phyloP scores from a whole-genome alignment of 305 asterid species.

The Fraxinus sp. region DNA sequence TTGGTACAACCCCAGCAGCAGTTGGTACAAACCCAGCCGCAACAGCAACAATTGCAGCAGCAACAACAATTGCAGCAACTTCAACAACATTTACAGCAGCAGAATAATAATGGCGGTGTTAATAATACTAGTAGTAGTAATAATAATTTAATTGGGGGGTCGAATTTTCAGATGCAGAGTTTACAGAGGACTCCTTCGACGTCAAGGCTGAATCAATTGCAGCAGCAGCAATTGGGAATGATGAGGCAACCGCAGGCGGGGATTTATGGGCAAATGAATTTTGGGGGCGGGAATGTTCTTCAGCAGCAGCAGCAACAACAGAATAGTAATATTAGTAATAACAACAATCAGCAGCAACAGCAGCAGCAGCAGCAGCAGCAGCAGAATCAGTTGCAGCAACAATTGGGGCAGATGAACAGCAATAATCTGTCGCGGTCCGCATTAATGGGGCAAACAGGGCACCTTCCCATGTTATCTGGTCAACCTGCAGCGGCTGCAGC shows the following conservation, averaged over 20 bases:
- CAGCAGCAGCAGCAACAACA: conserved; percentile 38
- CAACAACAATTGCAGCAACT: neutral
- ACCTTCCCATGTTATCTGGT: conserved; percentile 74
- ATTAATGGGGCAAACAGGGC: conserved; percentile 55
- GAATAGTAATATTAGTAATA: neutral
- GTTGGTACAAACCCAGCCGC: conserved; percentile 15
- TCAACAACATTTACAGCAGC: conserved; percentile 25
- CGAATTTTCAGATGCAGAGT: conserved; percentile 56
- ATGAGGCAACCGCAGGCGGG: conserved; percentile 52
- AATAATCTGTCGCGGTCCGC: conserved; percentile 59
- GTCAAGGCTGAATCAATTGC: conserved; percentile 64
- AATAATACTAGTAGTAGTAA: conserved; percentile 29
- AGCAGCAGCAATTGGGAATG: conserved; percentile 56
- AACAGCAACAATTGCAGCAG: conserved; percentile 26
- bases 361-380: too few relatives aligned
- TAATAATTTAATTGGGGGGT: conserved; percentile 47
- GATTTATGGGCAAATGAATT: conserved; percentile 72
- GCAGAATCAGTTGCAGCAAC: conserved; percentile 26
- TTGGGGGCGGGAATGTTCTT: conserved; percentile 46
- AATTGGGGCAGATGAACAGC: conserved; percentile 58
- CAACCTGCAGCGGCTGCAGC: conserved; percentile 69
- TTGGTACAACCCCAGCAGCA: conserved; percentile 37
- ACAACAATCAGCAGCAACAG: neutral
- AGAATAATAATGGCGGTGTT: conserved; percentile 20
- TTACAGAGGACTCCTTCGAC: conserved; percentile 65